Evolutionary conservation across 1,284 basidiomycete species (phyloP).

Genomic region (Ceratobasidium sp.): DNA sequence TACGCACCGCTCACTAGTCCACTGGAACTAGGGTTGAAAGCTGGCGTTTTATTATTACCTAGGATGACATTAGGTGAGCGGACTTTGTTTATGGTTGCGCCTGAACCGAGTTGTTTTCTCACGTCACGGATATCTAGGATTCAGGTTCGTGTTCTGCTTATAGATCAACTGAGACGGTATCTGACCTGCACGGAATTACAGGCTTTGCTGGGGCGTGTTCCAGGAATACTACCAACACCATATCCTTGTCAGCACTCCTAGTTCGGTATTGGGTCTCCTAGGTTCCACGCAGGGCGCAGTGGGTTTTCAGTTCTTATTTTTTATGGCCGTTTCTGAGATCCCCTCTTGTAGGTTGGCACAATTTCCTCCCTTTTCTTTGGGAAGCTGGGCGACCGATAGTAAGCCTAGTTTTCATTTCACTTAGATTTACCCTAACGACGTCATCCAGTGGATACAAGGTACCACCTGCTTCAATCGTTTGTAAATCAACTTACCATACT

Average conservation of each 20-base stretch:
- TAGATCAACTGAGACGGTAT: neutral
- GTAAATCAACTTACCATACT: too few relatives aligned
- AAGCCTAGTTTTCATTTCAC: neutral
- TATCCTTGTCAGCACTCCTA: conserved; percentile 44
- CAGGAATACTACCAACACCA: conserved; percentile 48
- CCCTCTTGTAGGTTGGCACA: conserved; percentile 44
- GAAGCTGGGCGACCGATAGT: conserved; percentile 50
- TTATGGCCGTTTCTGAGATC: neutral
- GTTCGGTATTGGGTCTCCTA: conserved; percentile 47
- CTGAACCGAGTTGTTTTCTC: neutral
- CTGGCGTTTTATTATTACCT: neutral
- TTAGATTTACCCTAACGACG: neutral
- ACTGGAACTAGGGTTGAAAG: neutral
- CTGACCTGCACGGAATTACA: conserved; percentile 9
- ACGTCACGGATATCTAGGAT: conserved; percentile 10
- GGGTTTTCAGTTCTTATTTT: neutral
- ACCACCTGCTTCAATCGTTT: too few relatives aligned
- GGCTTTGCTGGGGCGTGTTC: conserved; percentile 50
- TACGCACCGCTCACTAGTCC: neutral
- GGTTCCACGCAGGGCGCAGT: conserved; percentile 48
- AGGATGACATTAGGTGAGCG: conserved; percentile 44
- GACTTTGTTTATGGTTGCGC: neutral
- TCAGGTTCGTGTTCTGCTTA: conserved; percentile 20
- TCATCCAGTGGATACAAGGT: conserved; percentile 46
- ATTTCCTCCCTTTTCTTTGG: too few relatives aligned